A percentile compares a stretch with the other conserved stretches of the same genome.
These are phyloP conservation scores for Helicocarpus griseus DNA, from an alignment of 2,329 filamentous ascomycete species.

Conservation along the genomic window DNA sequence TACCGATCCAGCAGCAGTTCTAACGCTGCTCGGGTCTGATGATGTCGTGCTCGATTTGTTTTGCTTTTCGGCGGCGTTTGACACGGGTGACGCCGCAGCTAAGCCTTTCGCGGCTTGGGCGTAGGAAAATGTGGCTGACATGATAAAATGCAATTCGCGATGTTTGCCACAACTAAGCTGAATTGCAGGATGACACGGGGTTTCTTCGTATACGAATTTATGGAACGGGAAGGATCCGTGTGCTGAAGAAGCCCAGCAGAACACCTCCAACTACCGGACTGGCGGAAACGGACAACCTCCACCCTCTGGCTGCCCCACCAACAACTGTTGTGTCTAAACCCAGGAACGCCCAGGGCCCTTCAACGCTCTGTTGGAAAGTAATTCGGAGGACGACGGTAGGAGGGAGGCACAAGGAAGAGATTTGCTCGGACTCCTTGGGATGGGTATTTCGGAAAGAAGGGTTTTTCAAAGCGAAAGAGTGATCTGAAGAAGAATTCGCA, in stretches of 20 bases:
- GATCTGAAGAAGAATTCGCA: neutral
- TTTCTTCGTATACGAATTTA: neutral
- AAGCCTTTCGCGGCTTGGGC: constrained; percentile 89
- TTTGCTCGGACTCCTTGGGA: neutral
- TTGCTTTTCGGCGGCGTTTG: constrained; percentile 25
- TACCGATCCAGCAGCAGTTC: constrained; percentile 22
- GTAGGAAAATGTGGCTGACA: constrained; percentile 67
- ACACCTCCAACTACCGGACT: constrained; percentile 2
- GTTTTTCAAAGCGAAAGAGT: neutral
- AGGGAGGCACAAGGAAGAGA: neutral
- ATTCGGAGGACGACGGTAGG: neutral
- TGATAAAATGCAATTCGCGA: constrained; percentile 18
- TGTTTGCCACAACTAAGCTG: neutral
- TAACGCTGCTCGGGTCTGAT: constrained; percentile 21
- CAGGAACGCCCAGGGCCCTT: neutral
- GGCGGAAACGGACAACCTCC: constrained; percentile 5
- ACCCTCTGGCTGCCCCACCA: constrained; percentile 11
- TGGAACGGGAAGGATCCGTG: neutral
- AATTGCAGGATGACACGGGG: neutral
- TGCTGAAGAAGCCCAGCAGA: constrained; percentile 1
- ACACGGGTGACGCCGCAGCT: constrained; percentile 39
- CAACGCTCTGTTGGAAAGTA: neutral
- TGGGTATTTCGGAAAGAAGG: neutral
- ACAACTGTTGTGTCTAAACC: constrained; percentile 5
- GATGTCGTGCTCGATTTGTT: constrained; percentile 21